These are phyloP conservation scores for Puya raimondii DNA, from an alignment of 176 grass and related monocot genomes.

Conservation along the genomic window DNA sequence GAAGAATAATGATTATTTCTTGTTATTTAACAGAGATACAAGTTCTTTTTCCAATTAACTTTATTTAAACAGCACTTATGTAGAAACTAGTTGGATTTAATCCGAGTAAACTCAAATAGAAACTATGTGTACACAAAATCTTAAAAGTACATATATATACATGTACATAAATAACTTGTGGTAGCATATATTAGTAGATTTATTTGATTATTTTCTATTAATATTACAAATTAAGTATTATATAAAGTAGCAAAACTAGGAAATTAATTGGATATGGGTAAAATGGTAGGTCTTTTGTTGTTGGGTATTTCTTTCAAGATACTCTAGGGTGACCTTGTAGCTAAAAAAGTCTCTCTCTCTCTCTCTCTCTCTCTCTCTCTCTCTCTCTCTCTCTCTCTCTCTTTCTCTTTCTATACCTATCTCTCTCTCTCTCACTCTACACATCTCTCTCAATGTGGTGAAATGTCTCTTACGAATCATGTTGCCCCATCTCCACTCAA, in stretches of 20 bases:
- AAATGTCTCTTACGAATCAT: conserved; percentile 69
- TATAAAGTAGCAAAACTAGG: conserved; percentile 1
- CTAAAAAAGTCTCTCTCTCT: conserved; percentile 26
- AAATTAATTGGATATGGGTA: conserved; percentile 9
- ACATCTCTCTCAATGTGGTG: conserved; percentile 51
- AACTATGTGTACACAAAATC: no score
- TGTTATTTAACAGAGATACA: no score
- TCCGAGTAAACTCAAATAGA: no score
- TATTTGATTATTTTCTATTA: neutral
- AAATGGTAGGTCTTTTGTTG: conserved; percentile 28
- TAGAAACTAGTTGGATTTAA: no score
- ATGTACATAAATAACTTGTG: no score
- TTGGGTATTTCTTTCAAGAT: conserved; percentile 73
- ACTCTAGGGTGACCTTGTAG: conserved; percentile 72
- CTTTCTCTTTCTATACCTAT: conserved; percentile 2
- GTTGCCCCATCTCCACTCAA: conserved; percentile 97
- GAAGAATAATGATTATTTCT: no score
- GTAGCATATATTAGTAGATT: no score
- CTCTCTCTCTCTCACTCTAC: conserved; percentile 1
- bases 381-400: neutral
- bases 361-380: neutral
- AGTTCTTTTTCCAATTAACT: no score
- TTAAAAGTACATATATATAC: no score
- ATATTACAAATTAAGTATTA: conserved; percentile 2
- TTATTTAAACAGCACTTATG: no score